These are phyloP conservation scores for Penicillium sp. DNA, from an alignment of 2,329 filamentous ascomycete species.

Conservation along the genomic window DNA sequence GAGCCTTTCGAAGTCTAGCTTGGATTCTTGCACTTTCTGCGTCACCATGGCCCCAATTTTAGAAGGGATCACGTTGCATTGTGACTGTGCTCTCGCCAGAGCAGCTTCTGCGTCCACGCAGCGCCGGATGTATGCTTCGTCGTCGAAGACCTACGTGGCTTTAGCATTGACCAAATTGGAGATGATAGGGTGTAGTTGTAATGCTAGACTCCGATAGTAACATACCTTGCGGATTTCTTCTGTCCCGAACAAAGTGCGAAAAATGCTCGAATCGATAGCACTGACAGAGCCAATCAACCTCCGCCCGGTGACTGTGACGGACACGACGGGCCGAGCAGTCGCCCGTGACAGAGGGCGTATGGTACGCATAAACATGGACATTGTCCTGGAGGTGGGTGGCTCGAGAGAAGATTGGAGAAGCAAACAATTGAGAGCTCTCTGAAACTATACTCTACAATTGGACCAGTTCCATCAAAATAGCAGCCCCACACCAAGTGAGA, in stretches of 20 bases:
- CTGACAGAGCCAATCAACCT: constrained; percentile 50
- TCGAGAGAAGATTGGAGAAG: background rate
- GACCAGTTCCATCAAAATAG: background rate
- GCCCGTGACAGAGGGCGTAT: constrained; percentile 8
- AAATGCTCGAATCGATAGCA: constrained; percentile 49
- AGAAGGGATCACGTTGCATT: constrained; percentile 46
- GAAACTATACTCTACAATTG: background rate
- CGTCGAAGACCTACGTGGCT: constrained; percentile 43
- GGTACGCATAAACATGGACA: constrained; percentile 17
- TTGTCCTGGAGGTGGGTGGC: background rate
- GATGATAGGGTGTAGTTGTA: background rate
- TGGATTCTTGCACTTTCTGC: constrained; percentile 27
- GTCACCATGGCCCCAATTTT: constrained; percentile 37
- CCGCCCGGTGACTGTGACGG: constrained; percentile 51
- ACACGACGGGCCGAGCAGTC: constrained; percentile 1
- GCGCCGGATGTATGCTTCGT: constrained; percentile 47
- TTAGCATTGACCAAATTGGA: background rate
- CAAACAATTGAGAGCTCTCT: background rate
- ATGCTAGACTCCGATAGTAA: background rate
- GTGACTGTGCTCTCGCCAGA: constrained; percentile 49
- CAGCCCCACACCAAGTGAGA: no score
- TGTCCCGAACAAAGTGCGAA: constrained; percentile 51
- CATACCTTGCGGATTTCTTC: constrained; percentile 44
- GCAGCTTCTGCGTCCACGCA: constrained; percentile 52
- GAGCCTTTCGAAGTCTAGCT: constrained; percentile 45